A percentile compares a stretch with the other conserved stretches of the same genome.
Conservation (phyloP, 148 eudicot genomes). For the Cornus suecica region DNA sequence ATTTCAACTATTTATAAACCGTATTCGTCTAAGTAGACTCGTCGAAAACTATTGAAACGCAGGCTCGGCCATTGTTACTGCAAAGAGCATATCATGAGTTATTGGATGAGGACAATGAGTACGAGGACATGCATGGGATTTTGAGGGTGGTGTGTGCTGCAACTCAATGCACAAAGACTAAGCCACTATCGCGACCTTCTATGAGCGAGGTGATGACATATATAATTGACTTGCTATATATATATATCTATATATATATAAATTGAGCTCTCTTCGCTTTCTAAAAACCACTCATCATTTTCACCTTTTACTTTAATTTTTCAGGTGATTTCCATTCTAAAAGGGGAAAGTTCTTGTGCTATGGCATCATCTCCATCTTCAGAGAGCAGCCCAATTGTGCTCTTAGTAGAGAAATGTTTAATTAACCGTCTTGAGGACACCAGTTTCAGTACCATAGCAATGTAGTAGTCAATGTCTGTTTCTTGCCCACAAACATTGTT, state of each 20-base stretch:
- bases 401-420: background rate
- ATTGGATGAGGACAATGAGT: conserved; percentile 10
- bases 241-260: background rate
- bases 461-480: too few relatives aligned
- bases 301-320: background rate
- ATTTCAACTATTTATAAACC: too few relatives aligned
- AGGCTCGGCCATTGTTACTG: conserved; percentile 19
- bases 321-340: conserved; percentile 16
- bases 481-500: too few relatives aligned
- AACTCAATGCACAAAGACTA: conserved; percentile 11
- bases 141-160: conserved; percentile 11
- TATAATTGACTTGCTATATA: background rate
- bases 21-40: background rate
- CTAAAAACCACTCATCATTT: background rate
- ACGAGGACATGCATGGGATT: conserved; percentile 12
- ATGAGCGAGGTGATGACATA: conserved; percentile 11
- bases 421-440: too few relatives aligned
- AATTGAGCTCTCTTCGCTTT: too few relatives aligned
- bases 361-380: conserved; percentile 9
- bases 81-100: conserved; percentile 11
- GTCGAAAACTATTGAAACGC: background rate
- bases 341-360: conserved; percentile 17
- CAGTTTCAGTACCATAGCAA: too few relatives aligned
- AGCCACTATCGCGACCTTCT: conserved; percentile 7
- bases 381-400: conserved; percentile 14